Conservation (phyloP, 2,329 filamentous ascomycete genomes). For the Mycocentrospora acerina region DNA sequence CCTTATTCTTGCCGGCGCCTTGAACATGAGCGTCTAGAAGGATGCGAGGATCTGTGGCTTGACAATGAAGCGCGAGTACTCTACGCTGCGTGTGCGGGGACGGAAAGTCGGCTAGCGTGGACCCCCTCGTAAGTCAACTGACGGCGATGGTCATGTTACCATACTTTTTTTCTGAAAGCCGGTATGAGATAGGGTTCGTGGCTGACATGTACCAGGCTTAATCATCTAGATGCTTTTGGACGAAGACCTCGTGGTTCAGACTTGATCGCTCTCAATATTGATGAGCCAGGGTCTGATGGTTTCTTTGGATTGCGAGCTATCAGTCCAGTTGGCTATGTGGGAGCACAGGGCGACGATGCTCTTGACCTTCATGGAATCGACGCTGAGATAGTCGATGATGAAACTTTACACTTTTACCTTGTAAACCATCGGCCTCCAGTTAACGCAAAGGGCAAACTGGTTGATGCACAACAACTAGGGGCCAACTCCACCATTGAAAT, state of each 20-base stretch:
- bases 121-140: conserved; percentile 23
- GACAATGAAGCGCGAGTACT: conserved; percentile 25
- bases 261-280: conserved; percentile 31
- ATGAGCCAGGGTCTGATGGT: conserved; percentile 23
- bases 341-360: conserved; percentile 21
- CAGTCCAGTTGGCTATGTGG: conserved; percentile 21
- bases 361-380: conserved; percentile 32
- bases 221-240: conserved; percentile 21
- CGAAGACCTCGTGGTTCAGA: conserved; percentile 25
- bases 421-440: conserved; percentile 30
- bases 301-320: conserved; percentile 27
- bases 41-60: conserved; percentile 36
- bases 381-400: conserved; percentile 22
- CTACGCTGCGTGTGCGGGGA: conserved; percentile 34
- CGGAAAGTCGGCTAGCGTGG: conserved; percentile 22
- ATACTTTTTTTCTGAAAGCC: neutral
- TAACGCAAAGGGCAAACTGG: conserved; percentile 17
- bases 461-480: conserved; percentile 24
- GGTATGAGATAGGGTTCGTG: neutral
- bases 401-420: conserved; percentile 30
- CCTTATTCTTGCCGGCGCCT: conserved; percentile 27
- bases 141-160: neutral
- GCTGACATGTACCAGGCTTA: conserved; percentile 13
- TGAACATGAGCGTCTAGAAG: conserved; percentile 25
- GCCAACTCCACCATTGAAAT: conserved; percentile 31